Base-by-base conservation (phyloP, 2,329 filamentous ascomycete genomes). In the Aspergillus novoparasiticus region DNA sequence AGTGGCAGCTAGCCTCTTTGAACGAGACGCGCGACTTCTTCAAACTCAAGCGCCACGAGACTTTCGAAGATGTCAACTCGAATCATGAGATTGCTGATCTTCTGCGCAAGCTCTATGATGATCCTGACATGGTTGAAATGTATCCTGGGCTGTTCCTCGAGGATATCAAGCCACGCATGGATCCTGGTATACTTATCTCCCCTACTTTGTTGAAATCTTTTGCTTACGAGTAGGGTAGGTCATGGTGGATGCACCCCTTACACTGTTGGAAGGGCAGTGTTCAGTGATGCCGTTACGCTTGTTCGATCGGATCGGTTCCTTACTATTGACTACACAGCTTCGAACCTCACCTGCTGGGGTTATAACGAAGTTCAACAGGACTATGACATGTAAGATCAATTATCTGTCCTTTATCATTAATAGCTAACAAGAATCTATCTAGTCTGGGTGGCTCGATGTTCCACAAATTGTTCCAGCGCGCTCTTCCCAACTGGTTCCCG, bases 71-170 rank as follows among this genome's bases (percentile, higher is more conserved):
- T 50, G 86, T 90, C 70, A 89, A 85, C 67, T 76, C 80, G 1
- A 81, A 89, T 66, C 78, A 80, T 2, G 81, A 86, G n/a, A 84
- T 89, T 34, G 82, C 83, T 1, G 78, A 83, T 32, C 78, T 82
- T 9, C 80, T 90, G 4, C 83, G 85, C 64, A 81, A 85, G 66
- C 77, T 90, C 14, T 90, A 90, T 74, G 82, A 84, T 26, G 82
- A 88, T 55, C 87, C 87, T 0, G 88, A 90, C 66, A 85, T 85
- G 72, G 86, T 92, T 14, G 89, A 92, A 71, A 80, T 91, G 6
- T 91, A 91, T 70, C 89, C 89, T 0, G 89, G 89, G 11, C 76
- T 91, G 1, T 84, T 90, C 64, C 71, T 73, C 21, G 77, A 79
- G 64, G 77, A 79, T 63, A 72, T 76, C 6, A 79, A 79, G 62